Evolutionary conservation across 2,329 filamentous ascomycete species (phyloP).

Genomic region (Nemania diffusa): DNA sequence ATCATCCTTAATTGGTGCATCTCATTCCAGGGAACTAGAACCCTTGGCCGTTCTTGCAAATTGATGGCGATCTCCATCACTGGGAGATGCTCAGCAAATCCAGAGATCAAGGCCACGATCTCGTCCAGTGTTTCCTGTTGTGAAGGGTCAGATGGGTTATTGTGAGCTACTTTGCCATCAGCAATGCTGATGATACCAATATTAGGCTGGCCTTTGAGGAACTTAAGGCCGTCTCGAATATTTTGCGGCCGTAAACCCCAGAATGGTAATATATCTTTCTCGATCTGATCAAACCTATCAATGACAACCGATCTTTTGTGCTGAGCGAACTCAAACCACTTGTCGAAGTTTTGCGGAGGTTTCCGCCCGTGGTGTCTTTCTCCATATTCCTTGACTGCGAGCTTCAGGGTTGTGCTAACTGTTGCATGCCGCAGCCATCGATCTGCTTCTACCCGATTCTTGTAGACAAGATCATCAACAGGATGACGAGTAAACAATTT

Average conservation of each 20-base stretch:
- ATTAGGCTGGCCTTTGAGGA: slow-evolving; percentile 54
- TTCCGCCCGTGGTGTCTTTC: slow-evolving; percentile 69
- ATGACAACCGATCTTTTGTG: slow-evolving; percentile 75
- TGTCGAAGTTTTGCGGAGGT: slow-evolving; percentile 83
- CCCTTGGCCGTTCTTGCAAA: slow-evolving; percentile 76
- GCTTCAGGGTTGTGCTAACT: slow-evolving; percentile 58
- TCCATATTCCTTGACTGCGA: slow-evolving; percentile 61
- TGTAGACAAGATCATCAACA: slow-evolving; percentile 61
- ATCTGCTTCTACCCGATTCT: slow-evolving; percentile 58
- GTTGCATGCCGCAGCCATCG: slow-evolving; percentile 61
- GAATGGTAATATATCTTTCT: slow-evolving; percentile 78
- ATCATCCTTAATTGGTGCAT: slow-evolving; percentile 48
- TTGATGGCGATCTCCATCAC: slow-evolving; percentile 90
- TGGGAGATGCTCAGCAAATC: slow-evolving; percentile 77
- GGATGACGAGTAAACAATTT: slow-evolving; percentile 55
- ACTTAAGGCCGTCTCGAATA: slow-evolving; percentile 68
- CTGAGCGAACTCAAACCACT: slow-evolving; percentile 83
- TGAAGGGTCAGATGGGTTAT: slow-evolving; percentile 48
- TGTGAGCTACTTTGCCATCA: slow-evolving; percentile 66
- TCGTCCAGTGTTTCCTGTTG: slow-evolving; percentile 54
- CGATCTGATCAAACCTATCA: slow-evolving; percentile 84
- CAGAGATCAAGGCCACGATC: slow-evolving; percentile 73
- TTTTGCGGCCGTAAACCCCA: slow-evolving; percentile 76
- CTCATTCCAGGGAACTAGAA: slow-evolving; percentile 77
- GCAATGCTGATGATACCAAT: slow-evolving; percentile 67